A percentile compares a stretch with the other conserved stretches of the same genome.
Conservation (phyloP, 805 yeast species). For the Pachysolen tannophilus region DNA sequence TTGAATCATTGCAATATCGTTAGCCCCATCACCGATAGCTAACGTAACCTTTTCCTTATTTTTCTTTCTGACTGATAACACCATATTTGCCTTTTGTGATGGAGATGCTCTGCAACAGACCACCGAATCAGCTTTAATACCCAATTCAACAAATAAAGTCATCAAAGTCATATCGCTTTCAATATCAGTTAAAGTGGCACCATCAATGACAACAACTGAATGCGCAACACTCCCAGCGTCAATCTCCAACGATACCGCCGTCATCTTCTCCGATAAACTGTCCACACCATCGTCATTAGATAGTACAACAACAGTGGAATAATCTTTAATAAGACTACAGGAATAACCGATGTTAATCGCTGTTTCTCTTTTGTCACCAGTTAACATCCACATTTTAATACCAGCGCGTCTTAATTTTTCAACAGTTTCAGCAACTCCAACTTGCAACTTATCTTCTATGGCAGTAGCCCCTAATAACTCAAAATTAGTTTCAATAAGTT, state of each 20-base stretch:
- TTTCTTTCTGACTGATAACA: slow-evolving; percentile 65
- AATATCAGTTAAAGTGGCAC: slow-evolving; percentile 68
- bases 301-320: slow-evolving; percentile 78
- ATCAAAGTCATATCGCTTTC: slow-evolving; percentile 68
- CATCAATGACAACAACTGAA: slow-evolving; percentile 91
- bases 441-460: slow-evolving; percentile 92
- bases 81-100: slow-evolving; percentile 91
- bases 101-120: slow-evolving; percentile 97
- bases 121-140: slow-evolving; percentile 83
- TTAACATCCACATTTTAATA: slow-evolving; percentile 94
- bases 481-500: slow-evolving; percentile 57
- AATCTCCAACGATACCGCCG: slow-evolving; percentile 69
- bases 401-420: slow-evolving; percentile 91
- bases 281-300: slow-evolving; percentile 30
- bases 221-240: slow-evolving; percentile 78
- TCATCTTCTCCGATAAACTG: slow-evolving; percentile 57
- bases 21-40: slow-evolving; percentile 99
- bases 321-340: slow-evolving; percentile 87
- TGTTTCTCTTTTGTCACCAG: slow-evolving; percentile 97
- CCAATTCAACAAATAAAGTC: slow-evolving; percentile 74
- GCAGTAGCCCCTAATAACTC: slow-evolving; percentile 88
- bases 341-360: slow-evolving; percentile 97
- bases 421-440: slow-evolving; percentile 94
- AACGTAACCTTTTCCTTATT: slow-evolving; percentile 69
- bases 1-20: slow-evolving; percentile 98